A percentile compares a stretch with the other conserved stretches of the same genome.
Evolutionary conservation across 495 filamentous ascomycete species (phyloP).

Genomic region (Talaromyces wortmannii): DNA sequence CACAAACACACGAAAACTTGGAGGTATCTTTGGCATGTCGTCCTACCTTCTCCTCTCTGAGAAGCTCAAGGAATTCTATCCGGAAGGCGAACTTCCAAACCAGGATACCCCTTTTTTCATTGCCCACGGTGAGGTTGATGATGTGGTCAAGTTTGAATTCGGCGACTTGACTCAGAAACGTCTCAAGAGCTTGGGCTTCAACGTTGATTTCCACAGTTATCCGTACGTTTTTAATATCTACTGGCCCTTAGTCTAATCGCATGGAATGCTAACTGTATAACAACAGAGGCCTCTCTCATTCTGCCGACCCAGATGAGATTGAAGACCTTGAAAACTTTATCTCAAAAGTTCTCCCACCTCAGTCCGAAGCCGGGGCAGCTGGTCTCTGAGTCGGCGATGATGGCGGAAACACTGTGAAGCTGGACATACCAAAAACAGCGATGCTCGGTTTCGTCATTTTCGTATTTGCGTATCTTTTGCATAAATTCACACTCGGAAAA

Average conservation of each 20-base stretch:
- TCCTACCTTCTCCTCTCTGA: constrained; percentile 71
- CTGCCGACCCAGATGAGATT: constrained; percentile 72
- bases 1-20: constrained; percentile 68
- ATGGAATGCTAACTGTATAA: constrained; percentile 9
- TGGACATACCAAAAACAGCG: neutral
- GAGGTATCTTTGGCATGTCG: constrained; percentile 80
- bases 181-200: constrained; percentile 57
- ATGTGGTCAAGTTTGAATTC: constrained; percentile 59
- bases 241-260: neutral
- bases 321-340: constrained; percentile 78
- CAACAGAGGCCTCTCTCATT: constrained; percentile 61
- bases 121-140: constrained; percentile 74
- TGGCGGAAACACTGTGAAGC: neutral
- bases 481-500: neutral
- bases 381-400: constrained; percentile 36
- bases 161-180: constrained; percentile 56
- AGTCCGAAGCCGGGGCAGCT: constrained; percentile 52
- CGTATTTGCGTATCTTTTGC: neutral
- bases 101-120: constrained; percentile 80
- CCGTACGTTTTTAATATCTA: constrained; percentile 37
- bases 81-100: constrained; percentile 56
- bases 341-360: constrained; percentile 49
- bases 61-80: constrained; percentile 60
- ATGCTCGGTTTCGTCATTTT: neutral
- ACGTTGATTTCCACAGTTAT: constrained; percentile 72